Conservation (phyloP, 2,329 filamentous ascomycete species). For the Didymosphaeria variabile region DNA sequence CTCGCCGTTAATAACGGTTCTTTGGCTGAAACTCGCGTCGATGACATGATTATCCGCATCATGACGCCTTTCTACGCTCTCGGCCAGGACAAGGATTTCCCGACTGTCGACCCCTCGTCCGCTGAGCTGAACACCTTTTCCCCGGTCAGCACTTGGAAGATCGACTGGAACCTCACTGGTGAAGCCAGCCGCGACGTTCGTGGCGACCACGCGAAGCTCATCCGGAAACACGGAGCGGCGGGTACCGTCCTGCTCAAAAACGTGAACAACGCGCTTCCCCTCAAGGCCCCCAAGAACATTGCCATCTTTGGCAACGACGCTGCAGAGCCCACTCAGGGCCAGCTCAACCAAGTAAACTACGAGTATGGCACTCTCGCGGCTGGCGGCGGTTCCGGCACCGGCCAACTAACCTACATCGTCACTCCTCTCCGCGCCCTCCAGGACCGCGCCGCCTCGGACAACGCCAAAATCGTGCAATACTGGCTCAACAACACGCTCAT, state of each 20-base stretch:
- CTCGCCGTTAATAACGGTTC: constrained; percentile 52
- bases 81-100: constrained; percentile 53
- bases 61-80: constrained; percentile 57
- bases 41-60: constrained; percentile 59
- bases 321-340: constrained; percentile 47
- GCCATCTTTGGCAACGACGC: constrained; percentile 62
- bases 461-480: constrained; percentile 54
- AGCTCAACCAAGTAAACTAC: constrained; percentile 47
- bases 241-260: constrained; percentile 61
- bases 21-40: constrained; percentile 48
- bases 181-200: constrained; percentile 46
- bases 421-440: constrained; percentile 55
- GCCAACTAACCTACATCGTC: constrained; percentile 52
- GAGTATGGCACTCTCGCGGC: constrained; percentile 54
- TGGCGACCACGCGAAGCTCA: constrained; percentile 53
- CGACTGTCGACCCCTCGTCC: constrained; percentile 46
- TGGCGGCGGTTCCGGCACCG: constrained; percentile 55
- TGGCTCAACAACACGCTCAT: constrained; percentile 55
- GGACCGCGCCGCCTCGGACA: constrained; percentile 35
- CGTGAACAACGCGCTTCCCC: constrained; percentile 57
- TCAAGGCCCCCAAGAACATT: constrained; percentile 61
- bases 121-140: constrained; percentile 51
- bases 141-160: constrained; percentile 46
- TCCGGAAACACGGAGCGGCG: constrained; percentile 53
- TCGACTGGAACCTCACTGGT: constrained; percentile 47